Conservation (phyloP, 306 rosid species). For the Luffa aegyptiaca region DNA sequence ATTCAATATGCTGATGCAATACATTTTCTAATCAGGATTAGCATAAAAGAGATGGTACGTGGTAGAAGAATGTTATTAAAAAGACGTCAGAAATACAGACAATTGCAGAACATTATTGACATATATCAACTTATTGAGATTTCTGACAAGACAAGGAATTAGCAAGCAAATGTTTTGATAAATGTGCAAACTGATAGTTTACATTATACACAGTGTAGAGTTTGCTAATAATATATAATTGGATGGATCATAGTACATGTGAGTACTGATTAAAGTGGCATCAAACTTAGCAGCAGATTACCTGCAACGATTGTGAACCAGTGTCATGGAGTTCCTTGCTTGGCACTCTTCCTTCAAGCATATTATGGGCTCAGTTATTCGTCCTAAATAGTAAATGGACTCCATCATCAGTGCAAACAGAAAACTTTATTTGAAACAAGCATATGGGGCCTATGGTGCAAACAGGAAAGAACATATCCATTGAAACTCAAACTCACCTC, state of each 20-base stretch:
- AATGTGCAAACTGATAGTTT: not conserved
- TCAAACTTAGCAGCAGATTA: conserved; percentile 11
- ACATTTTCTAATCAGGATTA: not conserved
- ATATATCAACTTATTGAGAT: not conserved
- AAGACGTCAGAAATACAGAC: not conserved
- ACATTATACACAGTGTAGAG: not conserved
- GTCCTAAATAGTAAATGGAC: conserved; percentile 34
- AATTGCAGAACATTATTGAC: not conserved
- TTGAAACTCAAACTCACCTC: conserved; percentile 38
- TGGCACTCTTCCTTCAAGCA: conserved; percentile 92
- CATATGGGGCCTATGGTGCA: not conserved
- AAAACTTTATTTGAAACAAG: not conserved
- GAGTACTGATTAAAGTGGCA: not conserved
- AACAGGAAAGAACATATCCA: not conserved
- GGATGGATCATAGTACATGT: not conserved
- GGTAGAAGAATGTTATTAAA: not conserved
- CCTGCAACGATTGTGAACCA: conserved; percentile 96
- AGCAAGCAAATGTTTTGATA: not conserved
- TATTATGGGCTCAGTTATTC: conserved; percentile 56
- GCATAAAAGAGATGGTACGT: not conserved
- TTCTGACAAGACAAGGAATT: not conserved
- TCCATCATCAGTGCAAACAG: conserved; percentile 3
- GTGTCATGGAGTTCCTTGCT: conserved; percentile 81
- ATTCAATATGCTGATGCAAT: not conserved
- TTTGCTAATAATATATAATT: not conserved